These are phyloP conservation scores for Crucihimalaya himalaica DNA, from an alignment of 345 rosid species.

Conservation along the genomic window DNA sequence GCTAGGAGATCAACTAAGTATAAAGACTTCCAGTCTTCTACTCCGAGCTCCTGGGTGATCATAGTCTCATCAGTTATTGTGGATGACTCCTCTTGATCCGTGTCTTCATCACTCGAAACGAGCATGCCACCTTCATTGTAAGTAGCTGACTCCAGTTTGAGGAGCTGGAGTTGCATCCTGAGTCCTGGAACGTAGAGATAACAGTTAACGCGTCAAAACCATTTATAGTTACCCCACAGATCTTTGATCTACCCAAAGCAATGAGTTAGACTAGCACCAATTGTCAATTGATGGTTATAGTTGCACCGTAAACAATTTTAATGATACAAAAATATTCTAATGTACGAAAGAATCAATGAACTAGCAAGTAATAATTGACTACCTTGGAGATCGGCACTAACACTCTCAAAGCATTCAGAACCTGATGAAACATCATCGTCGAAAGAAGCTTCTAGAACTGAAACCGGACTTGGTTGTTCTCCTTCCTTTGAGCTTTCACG, in stretches of 20 bases:
- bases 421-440: constrained; percentile 72
- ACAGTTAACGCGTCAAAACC: neutral
- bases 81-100: constrained; percentile 45
- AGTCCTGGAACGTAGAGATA: constrained; percentile 54
- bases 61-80: constrained; percentile 40
- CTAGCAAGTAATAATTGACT: constrained; percentile 5
- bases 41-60: constrained; percentile 33
- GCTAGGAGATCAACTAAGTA: constrained; percentile 58
- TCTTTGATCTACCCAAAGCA: constrained; percentile 10
- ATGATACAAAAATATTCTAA: neutral
- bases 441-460: constrained; percentile 86
- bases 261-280: neutral
- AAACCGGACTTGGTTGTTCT: constrained; percentile 96
- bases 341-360: neutral
- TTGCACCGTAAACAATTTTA: neutral
- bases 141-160: constrained; percentile 72
- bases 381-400: constrained; percentile 95
- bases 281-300: constrained; percentile 8
- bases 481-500: constrained; percentile 66
- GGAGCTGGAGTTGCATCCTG: constrained; percentile 88
- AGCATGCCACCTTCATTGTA: constrained; percentile 65
- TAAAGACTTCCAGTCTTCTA: constrained; percentile 49
- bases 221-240: neutral
- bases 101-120: constrained; percentile 71
- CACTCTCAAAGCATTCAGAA: constrained; percentile 93